Base-by-base conservation (phyloP, 345 rosid genomes). In the Acer yangbiense region DNA sequence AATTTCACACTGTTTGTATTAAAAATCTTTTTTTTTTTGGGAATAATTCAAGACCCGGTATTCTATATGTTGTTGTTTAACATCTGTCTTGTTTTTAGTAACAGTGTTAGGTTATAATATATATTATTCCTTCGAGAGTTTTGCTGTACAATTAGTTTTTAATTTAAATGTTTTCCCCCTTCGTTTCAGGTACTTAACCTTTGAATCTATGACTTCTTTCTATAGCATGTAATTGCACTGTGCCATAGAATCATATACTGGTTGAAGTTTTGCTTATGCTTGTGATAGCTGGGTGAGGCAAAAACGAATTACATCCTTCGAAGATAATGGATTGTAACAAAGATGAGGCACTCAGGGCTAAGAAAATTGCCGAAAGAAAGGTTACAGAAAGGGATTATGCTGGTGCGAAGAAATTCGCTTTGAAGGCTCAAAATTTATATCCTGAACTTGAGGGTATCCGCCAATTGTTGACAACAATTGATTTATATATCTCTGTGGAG, bases 281-380 rank as follows among this genome's bases (percentile, higher is more conserved):
- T 23, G 18, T 74, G 58, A 72, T 68, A 71, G 3, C 71, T 61
- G 74, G 66, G 62, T 63, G 71, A 65, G 68, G 72, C 65, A 76
- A 76, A 68, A 65, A 20, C 61, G 29, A 52, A 12, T 75, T 78
- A n/a, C 65, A 65, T 27, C 41, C 6, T 55, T 32, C 9, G 72
- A n/a, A 64, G 76, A 9, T 65, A 48, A 93, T 95, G 97, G 99
- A 95, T 78, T 95, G 99, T 84, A 95, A 93, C 72, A 92, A 82
- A 85, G 99, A 93, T 39, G 99, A 93, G 83, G 98, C 99, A 41
- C 68, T 81, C 76, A 88, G 92, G 82, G 98, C 99, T 12, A 92
- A 88, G 82, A 92, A 91, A 72, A 90, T 95, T 83, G 97, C 99
- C 57, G 99, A 88, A 82, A 90, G 87, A 79, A 95, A 95, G 86